A percentile compares a stretch with the other conserved stretches of the same genome.
Evolutionary conservation across 106 monocot genomes (phyloP).

Genomic region (Apostasia shenzhenica): DNA sequence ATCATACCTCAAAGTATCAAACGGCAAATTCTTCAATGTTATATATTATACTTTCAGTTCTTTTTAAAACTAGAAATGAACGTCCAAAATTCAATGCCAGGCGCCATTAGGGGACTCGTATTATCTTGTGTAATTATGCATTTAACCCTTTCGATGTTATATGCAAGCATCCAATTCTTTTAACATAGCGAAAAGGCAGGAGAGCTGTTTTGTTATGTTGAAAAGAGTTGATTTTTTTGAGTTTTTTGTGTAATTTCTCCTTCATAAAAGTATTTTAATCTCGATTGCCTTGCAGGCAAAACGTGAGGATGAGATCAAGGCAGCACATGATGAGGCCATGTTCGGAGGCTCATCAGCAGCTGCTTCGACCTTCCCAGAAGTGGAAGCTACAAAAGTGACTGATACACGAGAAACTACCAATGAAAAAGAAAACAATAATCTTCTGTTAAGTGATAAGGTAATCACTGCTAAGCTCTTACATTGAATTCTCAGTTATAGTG

Average conservation of each 20-base stretch:
- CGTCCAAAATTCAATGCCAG: no score
- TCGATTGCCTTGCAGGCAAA: constrained; percentile 42
- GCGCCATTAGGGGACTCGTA: no score
- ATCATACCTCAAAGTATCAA: no score
- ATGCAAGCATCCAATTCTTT: no score
- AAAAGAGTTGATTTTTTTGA: no score
- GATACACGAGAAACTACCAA: constrained; percentile 13
- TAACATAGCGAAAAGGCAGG: no score
- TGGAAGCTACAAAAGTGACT: constrained; percentile 10
- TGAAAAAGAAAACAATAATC: constrained; percentile 2
- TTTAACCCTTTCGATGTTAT: no score
- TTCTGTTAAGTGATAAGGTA: constrained; percentile 66
- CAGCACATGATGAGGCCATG: constrained; percentile 94
- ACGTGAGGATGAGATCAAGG: constrained; percentile 70
- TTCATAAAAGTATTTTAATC: not conserved
- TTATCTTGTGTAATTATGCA: no score
- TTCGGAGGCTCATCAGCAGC: constrained; percentile 60
- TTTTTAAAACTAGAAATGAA: no score
- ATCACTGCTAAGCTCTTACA: not conserved
- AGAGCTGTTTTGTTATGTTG: no score
- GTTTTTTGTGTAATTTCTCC: not conserved
- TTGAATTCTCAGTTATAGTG: not conserved
- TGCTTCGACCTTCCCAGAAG: constrained; percentile 10
- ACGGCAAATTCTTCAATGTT: no score
- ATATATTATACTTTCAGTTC: no score